These are phyloP conservation scores for Cynara cardunculus DNA, from an alignment of 129 eudicot species.

Conservation along the genomic window DNA sequence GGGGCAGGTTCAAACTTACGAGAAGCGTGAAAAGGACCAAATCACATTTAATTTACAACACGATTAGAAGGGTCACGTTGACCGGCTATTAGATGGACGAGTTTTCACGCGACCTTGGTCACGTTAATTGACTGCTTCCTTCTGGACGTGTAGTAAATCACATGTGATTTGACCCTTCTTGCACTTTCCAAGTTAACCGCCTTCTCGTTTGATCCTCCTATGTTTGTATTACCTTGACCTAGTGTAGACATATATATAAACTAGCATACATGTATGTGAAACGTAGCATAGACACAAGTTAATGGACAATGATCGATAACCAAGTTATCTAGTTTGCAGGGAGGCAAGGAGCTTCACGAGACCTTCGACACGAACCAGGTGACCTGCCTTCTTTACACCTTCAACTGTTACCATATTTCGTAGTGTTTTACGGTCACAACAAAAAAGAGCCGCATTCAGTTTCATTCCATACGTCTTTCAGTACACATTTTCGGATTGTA, in stretches of 20 bases:
- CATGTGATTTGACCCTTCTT: neutral
- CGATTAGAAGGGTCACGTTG: no score
- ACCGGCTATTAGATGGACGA: no score
- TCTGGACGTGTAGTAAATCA: neutral
- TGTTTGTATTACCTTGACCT: neutral
- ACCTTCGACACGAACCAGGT: slow-evolving; percentile 57
- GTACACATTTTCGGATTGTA: neutral
- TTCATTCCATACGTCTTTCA: neutral
- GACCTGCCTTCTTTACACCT: slow-evolving; percentile 66
- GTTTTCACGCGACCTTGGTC: no score
- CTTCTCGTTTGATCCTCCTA: neutral
- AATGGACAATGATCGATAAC: neutral
- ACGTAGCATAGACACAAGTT: neutral
- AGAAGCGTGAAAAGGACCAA: no score
- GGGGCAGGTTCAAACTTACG: no score
- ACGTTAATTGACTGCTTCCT: no score
- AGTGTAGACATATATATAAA: neutral
- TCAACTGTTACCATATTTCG: slow-evolving; percentile 41
- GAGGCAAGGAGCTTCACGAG: slow-evolving; percentile 57
- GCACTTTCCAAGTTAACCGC: no score
- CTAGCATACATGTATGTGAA: neutral
- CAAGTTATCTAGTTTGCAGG: slow-evolving; percentile 28
- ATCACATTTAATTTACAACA: no score
- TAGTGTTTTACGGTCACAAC: slow-evolving; percentile 38
- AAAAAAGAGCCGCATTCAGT: neutral